Evolutionary conservation across 2,329 filamentous ascomycete species (phyloP).

Genomic region (Colletotrichum brevisporum): DNA sequence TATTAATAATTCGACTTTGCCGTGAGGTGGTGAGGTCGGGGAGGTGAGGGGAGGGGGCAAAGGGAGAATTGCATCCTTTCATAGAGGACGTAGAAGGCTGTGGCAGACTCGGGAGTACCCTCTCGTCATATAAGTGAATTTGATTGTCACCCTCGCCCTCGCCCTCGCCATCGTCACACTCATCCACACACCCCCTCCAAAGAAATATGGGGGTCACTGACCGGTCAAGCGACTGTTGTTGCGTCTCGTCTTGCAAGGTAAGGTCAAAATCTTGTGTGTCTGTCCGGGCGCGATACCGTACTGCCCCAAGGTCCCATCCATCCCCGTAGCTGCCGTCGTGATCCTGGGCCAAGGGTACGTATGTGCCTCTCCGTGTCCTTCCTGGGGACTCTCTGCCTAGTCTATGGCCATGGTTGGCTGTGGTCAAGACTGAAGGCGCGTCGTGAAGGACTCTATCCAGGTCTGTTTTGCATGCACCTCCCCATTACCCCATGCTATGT

Average conservation of each 20-base stretch:
- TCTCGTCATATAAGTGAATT: constrained; percentile 22
- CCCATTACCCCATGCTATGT: no score
- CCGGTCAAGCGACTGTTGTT: neutral
- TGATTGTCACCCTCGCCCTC: neutral
- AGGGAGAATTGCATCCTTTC: neutral
- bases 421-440: no score
- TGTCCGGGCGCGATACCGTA: neutral
- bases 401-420: no score
- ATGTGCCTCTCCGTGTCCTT: constrained; percentile 6
- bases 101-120: constrained; percentile 8
- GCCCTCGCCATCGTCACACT: neutral
- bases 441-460: no score
- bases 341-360: neutral
- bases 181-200: neutral
- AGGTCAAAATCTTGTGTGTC: neutral
- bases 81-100: neutral
- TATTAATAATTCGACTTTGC: constrained; percentile 23
- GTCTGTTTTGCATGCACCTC: no score
- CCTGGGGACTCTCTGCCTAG: neutral
- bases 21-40: neutral
- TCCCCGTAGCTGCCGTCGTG: neutral
- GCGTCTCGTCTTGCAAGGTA: neutral
- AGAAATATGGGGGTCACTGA: constrained; percentile 12
- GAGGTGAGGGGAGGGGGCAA: neutral
- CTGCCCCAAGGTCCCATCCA: neutral